Percentiles rank a stretch among this genome's conserved stretches.
Evolutionary conservation across 2,329 filamentous ascomycete species (phyloP).

Genomic region (Coniella vitis): DNA sequence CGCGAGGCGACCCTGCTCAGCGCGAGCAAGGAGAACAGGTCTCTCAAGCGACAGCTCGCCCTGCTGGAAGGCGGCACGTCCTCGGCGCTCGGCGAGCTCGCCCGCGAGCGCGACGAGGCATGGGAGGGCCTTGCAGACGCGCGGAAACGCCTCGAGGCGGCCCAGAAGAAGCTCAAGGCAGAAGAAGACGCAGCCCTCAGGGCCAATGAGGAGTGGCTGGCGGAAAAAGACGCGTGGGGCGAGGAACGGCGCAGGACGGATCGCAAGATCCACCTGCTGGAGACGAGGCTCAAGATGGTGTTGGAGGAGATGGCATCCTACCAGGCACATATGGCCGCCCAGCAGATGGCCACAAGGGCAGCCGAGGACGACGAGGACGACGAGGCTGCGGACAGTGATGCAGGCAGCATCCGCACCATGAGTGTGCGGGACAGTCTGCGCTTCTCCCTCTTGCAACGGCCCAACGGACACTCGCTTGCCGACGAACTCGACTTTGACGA

Average conservation of each 20-base stretch:
- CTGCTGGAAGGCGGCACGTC: conserved; percentile 82
- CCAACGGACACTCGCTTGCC: conserved; percentile 69
- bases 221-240: conserved; percentile 79
- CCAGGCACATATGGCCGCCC: conserved; percentile 42
- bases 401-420: conserved; percentile 65
- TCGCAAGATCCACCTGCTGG: conserved; percentile 81
- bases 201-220: conserved; percentile 72
- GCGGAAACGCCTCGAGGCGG: conserved; percentile 67
- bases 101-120: conserved; percentile 79
- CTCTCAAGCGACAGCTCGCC: conserved; percentile 77
- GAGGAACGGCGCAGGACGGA: conserved; percentile 77
- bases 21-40: conserved; percentile 68
- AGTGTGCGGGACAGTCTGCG: conserved; percentile 67
- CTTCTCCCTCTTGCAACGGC: conserved; percentile 63
- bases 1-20: conserved; percentile 56
- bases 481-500: conserved; percentile 87
- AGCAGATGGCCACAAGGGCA: conserved; percentile 20
- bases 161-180: conserved; percentile 68
- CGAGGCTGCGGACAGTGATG: conserved; percentile 59
- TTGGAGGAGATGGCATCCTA: conserved; percentile 78
- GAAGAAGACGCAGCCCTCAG: conserved; percentile 80
- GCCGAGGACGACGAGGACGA: conserved; percentile 47
- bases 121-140: conserved; percentile 65
- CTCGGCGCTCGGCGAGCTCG: conserved; percentile 76
- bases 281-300: conserved; percentile 75